A percentile compares a stretch with the other conserved stretches of the same genome.
Conservation (phyloP, 2,329 filamentous ascomycete genomes). For the Alternaria novae-zelandiae region DNA sequence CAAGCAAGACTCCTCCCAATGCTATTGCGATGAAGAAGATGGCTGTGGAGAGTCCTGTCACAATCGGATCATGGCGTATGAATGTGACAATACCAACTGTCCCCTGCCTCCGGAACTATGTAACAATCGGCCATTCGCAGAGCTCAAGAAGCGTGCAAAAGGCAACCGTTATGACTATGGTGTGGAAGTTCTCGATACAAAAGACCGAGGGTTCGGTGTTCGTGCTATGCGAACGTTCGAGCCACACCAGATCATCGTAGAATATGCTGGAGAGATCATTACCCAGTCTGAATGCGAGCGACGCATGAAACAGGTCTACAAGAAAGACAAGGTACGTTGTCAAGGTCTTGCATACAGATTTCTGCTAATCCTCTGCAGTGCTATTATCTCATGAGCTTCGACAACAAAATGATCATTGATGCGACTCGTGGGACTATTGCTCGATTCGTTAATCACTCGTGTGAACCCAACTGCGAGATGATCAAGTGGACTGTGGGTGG, state of each 20-base stretch:
- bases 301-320: slow-evolving; percentile 92
- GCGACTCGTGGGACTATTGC: slow-evolving; percentile 95
- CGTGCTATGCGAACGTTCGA: slow-evolving; percentile 87
- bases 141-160: slow-evolving; percentile 69
- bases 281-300: slow-evolving; percentile 92
- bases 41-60: slow-evolving; percentile 91
- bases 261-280: slow-evolving; percentile 98
- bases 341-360: neutral
- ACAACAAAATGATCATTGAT: slow-evolving; percentile 98
- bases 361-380: slow-evolving; percentile 64
- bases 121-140: slow-evolving; percentile 85
- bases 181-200: slow-evolving; percentile 92
- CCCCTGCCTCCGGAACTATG: slow-evolving; percentile 75
- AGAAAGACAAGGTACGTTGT: slow-evolving; percentile 79
- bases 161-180: slow-evolving; percentile 90
- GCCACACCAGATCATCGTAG: slow-evolving; percentile 94
- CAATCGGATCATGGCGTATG: slow-evolving; percentile 96
- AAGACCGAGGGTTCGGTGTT: slow-evolving; percentile 87
- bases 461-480: slow-evolving; percentile 95
- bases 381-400: slow-evolving; percentile 98
- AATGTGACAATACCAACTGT: slow-evolving; percentile 92
- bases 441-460: slow-evolving; percentile 97
- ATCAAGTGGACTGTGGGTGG: slow-evolving; percentile 96
- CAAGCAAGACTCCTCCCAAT: slow-evolving; percentile 74
- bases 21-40: slow-evolving; percentile 62